Evolutionary conservation across 805 yeast species (phyloP), one percentile per base, ranked within the genome.

Genomic region (Cyberlindnera maritima): DNA sequence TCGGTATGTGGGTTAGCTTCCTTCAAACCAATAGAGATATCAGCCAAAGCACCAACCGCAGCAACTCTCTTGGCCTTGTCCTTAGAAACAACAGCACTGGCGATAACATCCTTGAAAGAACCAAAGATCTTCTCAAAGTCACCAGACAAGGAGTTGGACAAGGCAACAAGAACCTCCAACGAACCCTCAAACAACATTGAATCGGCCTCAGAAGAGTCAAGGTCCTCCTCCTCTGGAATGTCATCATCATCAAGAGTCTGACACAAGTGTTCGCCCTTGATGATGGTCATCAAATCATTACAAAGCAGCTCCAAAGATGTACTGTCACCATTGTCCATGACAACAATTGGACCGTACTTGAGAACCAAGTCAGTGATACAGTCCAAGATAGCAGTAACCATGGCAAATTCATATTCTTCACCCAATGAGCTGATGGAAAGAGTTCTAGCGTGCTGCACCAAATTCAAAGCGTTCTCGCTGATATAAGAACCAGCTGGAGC

Each of bases 21-120:
- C 61, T 83, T 81, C 74, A 94, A 71, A 48, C 91, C 91, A 46
- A 78, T 77, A 43, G 87, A 79, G 52, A 94, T 83, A 67, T 92
- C 99, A 39, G 98, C 97, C 53, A 89, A 73, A 36, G 94, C 87
- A 53, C 98, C 98, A 53, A 88, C 80, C 39, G 95, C 84, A 45
- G 86, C 76, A 28, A 87, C 85, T 65, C 97, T 81, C 75, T 87
- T 91, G 56, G 77, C 74, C 65, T 77, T 79, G 43, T 85, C 79
- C 66, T 81, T 81, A 48, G 84, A 78, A 53, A 73, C 73, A 57
- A 78, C 78, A 62, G 80, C 79, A 45, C 74, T 61, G 48, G 78
- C 66, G 44, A 91, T 72, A 45, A 77, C 72, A 53, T 80, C 83
- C 67, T 84, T 83, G 77, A 85, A 87, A 26, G 86, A 76, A 31